Evolutionary conservation across 768 basidiomycete genomes (phyloP), one percentile per base, ranked within the genome.

Genomic region (Suillus alpinus): DNA sequence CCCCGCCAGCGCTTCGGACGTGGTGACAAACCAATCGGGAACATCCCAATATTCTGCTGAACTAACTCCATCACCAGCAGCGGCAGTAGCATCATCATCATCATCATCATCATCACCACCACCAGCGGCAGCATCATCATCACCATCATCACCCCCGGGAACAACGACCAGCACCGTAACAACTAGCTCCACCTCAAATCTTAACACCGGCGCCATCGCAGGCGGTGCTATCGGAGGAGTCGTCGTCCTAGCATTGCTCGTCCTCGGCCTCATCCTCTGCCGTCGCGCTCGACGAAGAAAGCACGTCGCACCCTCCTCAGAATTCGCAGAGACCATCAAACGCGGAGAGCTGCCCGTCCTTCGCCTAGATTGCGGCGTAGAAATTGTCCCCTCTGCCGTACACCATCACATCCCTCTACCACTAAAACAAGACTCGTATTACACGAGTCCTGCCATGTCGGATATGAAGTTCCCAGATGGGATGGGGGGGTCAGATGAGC

Each of bases 221-320:
- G 86, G 86, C 3, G 75, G 78, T 16, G 75, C 85, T 51, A 62
- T 88, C 18, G 86, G 83, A n/a, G 78, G 75, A 34, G 68, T 83
- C 37, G 61, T 78, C 9, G 62, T 81, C 46, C 62, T 83, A 59
- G 62, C 72, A 10, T 64, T 82, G 50, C 37, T 78, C 16, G 50
- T 69, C 6, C 57, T 79, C 8, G 74, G 65, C 36, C 36, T 75
- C n/a, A 61, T 85, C 52, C 41, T 83, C 50, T 68, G 79, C 62
- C 65, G 78, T 14, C 81, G 80, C 44, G 75, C 77, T 18, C 80
- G 80, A 23, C 59, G 58, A 20, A 76, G 75, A 44, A 75, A 68
- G 29, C 79, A 75, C 56, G 77, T 73, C n/a, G 77, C 85, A 1
- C 87, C 88, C 4, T 86, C 86, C 16, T 77, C 84, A 18, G 86